These are phyloP conservation scores for Schoenoplectus triqueter DNA, from an alignment of 202 grass and related monocot genomes.

Conservation along the genomic window DNA sequence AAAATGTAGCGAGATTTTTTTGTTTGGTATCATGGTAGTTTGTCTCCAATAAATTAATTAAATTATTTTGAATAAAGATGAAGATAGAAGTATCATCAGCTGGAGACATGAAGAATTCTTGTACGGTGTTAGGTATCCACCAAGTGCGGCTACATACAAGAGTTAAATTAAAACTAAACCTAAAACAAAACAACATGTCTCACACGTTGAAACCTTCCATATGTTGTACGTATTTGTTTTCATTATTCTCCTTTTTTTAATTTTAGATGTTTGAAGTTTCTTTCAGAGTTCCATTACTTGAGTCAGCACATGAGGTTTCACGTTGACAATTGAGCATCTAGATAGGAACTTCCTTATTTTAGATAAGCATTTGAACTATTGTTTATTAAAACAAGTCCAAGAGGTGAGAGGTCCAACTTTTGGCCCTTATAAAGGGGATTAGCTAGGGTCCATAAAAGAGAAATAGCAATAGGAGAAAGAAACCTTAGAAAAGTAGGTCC, in stretches of 20 bases:
- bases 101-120: conserved; percentile 21
- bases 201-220: conserved; percentile 72
- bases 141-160: conserved; percentile 30
- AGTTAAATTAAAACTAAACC: background rate
- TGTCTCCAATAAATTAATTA: background rate
- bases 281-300: conserved; percentile 33
- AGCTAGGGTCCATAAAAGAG: background rate
- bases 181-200: conserved; percentile 55
- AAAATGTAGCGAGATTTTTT: background rate
- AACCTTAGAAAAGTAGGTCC: conserved; percentile 15
- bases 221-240: conserved; percentile 46
- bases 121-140: conserved; percentile 27
- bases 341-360: conserved; percentile 30
- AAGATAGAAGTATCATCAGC: background rate
- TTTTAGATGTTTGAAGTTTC: conserved; percentile 28
- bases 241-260: conserved; percentile 7
- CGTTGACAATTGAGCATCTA: conserved; percentile 43
- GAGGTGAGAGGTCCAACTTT: conserved; percentile 22
- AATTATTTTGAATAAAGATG: background rate
- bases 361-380: conserved; percentile 44
- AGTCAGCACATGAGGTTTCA: conserved; percentile 42
- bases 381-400: conserved; percentile 39
- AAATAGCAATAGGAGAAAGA: conserved; percentile 25
- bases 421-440: conserved; percentile 39
- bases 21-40: background rate